A percentile compares a stretch with the other conserved stretches of the same genome.
Evolutionary conservation across 306 rosid genomes (phyloP).

Genomic region (Clitoria ternatea): DNA sequence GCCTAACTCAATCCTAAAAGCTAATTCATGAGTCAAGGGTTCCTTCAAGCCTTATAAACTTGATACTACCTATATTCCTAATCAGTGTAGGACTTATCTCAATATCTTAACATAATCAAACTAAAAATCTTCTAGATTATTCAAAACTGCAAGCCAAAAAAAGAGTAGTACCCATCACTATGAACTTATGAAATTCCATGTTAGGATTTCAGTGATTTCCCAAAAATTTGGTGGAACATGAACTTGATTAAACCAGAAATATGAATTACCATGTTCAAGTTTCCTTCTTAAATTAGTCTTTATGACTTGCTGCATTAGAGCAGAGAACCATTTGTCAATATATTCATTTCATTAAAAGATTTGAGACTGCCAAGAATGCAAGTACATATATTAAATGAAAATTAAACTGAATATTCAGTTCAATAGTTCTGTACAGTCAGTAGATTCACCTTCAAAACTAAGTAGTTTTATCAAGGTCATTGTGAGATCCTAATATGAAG

Average conservation of each 20-base stretch:
- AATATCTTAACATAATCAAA: neutral
- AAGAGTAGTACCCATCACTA: neutral
- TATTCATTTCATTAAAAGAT: neutral
- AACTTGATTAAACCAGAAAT: neutral
- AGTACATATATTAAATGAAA: neutral
- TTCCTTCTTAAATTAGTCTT: neutral
- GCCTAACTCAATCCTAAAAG: no score
- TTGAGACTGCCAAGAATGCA: neutral
- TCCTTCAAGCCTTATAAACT: no score
- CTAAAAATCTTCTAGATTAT: conserved; percentile 3
- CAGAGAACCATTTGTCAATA: neutral
- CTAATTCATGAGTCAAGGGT: no score
- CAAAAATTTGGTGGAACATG: neutral
- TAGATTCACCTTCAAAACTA: no score
- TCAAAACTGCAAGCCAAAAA: conserved; percentile 10
- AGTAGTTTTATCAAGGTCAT: no score
- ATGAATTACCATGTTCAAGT: neutral
- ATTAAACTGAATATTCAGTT: neutral
- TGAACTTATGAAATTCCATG: neutral
- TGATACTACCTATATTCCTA: no score
- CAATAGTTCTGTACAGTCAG: no score
- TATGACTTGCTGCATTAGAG: neutral
- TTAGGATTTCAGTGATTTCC: neutral
- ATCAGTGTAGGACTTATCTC: no score
- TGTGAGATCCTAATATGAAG: neutral